A percentile compares a stretch with the other conserved stretches of the same genome.
Evolutionary conservation across 352 stramenopile genomes (phyloP).

Genomic region (Pythium chondricola): DNA sequence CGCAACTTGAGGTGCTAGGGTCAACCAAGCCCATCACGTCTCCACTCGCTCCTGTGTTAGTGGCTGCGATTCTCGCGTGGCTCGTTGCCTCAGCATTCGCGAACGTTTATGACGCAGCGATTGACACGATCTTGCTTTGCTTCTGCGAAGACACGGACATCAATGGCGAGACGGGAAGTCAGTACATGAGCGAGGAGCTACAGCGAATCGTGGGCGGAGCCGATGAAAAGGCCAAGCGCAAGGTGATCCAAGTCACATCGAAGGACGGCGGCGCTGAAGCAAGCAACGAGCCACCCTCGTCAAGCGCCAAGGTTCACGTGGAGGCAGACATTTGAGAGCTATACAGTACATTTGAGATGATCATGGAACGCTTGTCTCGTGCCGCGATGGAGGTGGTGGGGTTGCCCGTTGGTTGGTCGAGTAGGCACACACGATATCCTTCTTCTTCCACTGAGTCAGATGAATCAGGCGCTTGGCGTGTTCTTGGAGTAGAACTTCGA

Average conservation of each 20-base stretch:
- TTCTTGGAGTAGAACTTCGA: constrained; percentile 20
- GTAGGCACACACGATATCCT: constrained; percentile 62
- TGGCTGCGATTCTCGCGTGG: constrained; percentile 78
- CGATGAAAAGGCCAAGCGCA: constrained; percentile 26
- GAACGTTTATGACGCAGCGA: constrained; percentile 92
- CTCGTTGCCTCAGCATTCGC: constrained; percentile 90
- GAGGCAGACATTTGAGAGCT: constrained; percentile 14
- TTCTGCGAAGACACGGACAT: constrained; percentile 91
- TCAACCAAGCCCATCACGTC: constrained; percentile 63
- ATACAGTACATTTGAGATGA: too few species aligned
- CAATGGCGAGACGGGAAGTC: constrained; percentile 50
- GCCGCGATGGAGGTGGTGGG: too few species aligned
- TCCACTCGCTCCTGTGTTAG: constrained; percentile 86
- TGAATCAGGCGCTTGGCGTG: constrained; percentile 33
- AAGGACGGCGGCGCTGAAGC: background rate
- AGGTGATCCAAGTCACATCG: constrained; percentile 33
- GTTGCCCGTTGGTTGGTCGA: constrained; percentile 53
- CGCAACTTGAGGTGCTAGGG: constrained; percentile 58
- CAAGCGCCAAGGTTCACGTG: constrained; percentile 27
- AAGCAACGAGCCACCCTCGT: background rate
- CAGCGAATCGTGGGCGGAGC: constrained; percentile 46
- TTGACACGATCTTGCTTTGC: constrained; percentile 94
- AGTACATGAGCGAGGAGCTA: constrained; percentile 80
- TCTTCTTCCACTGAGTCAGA: constrained; percentile 53
- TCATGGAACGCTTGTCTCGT: too few species aligned